A percentile compares a stretch with the other conserved stretches of the same genome.
These are phyloP conservation scores for Aspergillus oerlinghausenensis DNA, from an alignment of 2,329 filamentous ascomycete species.

Conservation along the genomic window DNA sequence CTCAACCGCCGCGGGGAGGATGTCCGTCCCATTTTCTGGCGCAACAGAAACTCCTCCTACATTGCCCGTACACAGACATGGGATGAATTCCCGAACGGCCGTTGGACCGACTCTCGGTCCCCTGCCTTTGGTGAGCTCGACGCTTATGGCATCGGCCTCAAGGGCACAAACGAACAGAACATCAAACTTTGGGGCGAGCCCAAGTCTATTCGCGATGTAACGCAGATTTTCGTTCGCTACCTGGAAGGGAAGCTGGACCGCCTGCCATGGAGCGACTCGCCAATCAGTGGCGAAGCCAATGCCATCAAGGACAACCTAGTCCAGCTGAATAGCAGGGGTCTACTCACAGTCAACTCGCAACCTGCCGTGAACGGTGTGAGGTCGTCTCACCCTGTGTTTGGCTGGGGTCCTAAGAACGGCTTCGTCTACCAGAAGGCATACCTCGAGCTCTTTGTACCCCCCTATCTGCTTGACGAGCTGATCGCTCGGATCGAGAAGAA, in stretches of 20 bases:
- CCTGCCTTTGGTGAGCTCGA: slow-evolving; percentile 95
- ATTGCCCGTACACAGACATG: slow-evolving; percentile 93
- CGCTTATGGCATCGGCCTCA: slow-evolving; percentile 87
- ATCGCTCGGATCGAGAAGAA: slow-evolving; percentile 72
- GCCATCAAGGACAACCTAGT: slow-evolving; percentile 72
- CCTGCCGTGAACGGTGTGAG: slow-evolving; percentile 88
- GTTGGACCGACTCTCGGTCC: slow-evolving; percentile 95
- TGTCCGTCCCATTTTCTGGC: slow-evolving; percentile 97
- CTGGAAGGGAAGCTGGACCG: slow-evolving; percentile 74
- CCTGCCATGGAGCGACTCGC: slow-evolving; percentile 89
- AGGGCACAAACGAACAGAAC: slow-evolving; percentile 93
- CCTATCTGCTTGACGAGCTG: slow-evolving; percentile 71
- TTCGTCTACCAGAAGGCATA: slow-evolving; percentile 99
- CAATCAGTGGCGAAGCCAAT: slow-evolving; percentile 77
- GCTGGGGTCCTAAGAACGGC: slow-evolving; percentile 91
- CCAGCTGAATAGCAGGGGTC: slow-evolving; percentile 75
- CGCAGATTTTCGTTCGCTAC: slow-evolving; percentile 79
- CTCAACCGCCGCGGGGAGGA: slow-evolving; percentile 87
- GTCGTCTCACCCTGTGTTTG: slow-evolving; percentile 79
- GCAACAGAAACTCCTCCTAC: slow-evolving; percentile 93
- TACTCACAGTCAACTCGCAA: slow-evolving; percentile 96
- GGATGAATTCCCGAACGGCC: slow-evolving; percentile 98
- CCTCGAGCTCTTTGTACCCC: slow-evolving; percentile 82
- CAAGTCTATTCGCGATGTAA: slow-evolving; percentile 71
- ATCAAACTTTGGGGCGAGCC: slow-evolving; percentile 92